Conservation (phyloP, 23 red algal genomes). For the Porphyridium purpureum region DNA sequence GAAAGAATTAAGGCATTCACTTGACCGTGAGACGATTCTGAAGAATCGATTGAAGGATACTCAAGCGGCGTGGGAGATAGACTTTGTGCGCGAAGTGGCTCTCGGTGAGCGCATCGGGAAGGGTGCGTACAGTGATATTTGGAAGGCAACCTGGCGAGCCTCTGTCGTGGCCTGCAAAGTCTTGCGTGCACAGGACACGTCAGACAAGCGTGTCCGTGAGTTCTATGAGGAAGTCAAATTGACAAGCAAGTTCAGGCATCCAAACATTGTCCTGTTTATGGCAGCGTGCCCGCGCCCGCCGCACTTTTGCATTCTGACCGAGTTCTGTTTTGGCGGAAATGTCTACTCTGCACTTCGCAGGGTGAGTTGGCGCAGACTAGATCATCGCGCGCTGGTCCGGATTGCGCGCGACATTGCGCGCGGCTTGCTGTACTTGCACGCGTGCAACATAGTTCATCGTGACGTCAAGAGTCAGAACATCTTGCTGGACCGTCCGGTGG, state of each 20-base stretch:
- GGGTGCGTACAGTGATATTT: slow-evolving; percentile 88
- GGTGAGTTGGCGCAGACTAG: slow-evolving; percentile 41
- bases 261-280: slow-evolving; percentile 82
- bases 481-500: slow-evolving; percentile 63
- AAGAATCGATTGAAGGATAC: slow-evolving; percentile 47
- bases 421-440: slow-evolving; percentile 75
- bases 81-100: slow-evolving; percentile 40
- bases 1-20: too few relatives aligned
- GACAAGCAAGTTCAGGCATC: slow-evolving; percentile 76
- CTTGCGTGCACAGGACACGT: slow-evolving; percentile 7
- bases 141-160: slow-evolving; percentile 61
- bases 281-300: slow-evolving; percentile 58
- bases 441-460: slow-evolving; percentile 69
- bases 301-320: slow-evolving; percentile 77
- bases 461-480: slow-evolving; percentile 93
- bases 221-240: slow-evolving; percentile 79
- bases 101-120: slow-evolving; percentile 52
- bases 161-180: slow-evolving; percentile 67
- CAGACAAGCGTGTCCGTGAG: slow-evolving; percentile 18
- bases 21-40: slow-evolving; percentile 62
- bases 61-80: slow-evolving; percentile 80
- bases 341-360: slow-evolving; percentile 69
- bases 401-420: slow-evolving; percentile 63
- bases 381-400: slow-evolving; percentile 39
- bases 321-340: slow-evolving; percentile 94